phyloP scores from a whole-genome alignment of 2,329 filamentous ascomycete species.

The Xylariaceae sp. region DNA sequence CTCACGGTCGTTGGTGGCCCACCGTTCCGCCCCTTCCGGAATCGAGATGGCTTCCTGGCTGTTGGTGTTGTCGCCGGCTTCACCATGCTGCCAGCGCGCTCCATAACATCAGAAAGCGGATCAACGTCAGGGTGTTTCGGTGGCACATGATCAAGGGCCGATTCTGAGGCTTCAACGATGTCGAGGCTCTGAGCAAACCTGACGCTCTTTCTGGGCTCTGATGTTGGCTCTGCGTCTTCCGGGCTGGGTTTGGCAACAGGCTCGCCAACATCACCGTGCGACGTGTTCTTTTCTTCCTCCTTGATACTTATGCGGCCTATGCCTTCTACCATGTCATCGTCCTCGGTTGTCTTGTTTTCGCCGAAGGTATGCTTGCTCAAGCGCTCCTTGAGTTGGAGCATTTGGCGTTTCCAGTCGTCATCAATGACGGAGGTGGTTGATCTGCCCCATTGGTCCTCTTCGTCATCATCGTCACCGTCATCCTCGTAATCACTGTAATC shows the following conservation, averaged over 20 bases:
- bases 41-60: constrained; percentile 51
- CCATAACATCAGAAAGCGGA: constrained; percentile 57
- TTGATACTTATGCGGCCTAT: constrained; percentile 42
- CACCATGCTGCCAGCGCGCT: constrained; percentile 39
- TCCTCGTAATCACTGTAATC: constrained; percentile 56
- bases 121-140: constrained; percentile 42
- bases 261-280: constrained; percentile 32
- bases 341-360: constrained; percentile 42
- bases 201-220: constrained; percentile 34
- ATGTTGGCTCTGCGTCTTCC: neutral
- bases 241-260: constrained; percentile 28
- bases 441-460: constrained; percentile 74
- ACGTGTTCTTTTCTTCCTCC: constrained; percentile 31
- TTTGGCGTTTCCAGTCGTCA: constrained; percentile 76
- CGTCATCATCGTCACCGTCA: constrained; percentile 56
- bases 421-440: constrained; percentile 68
- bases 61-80: constrained; percentile 10
- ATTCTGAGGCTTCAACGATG: constrained; percentile 30
- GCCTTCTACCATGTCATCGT: constrained; percentile 42
- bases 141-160: constrained; percentile 22
- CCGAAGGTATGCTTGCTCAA: constrained; percentile 49
- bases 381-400: constrained; percentile 82
- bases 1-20: constrained; percentile 17
- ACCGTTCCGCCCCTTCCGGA: constrained; percentile 48
- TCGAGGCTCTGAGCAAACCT: constrained; percentile 36